A percentile compares a stretch with the other conserved stretches of the same genome.
Evolutionary conservation across 1,139 yeast genomes (phyloP).

Genomic region (Yamadazyma taylorii): DNA sequence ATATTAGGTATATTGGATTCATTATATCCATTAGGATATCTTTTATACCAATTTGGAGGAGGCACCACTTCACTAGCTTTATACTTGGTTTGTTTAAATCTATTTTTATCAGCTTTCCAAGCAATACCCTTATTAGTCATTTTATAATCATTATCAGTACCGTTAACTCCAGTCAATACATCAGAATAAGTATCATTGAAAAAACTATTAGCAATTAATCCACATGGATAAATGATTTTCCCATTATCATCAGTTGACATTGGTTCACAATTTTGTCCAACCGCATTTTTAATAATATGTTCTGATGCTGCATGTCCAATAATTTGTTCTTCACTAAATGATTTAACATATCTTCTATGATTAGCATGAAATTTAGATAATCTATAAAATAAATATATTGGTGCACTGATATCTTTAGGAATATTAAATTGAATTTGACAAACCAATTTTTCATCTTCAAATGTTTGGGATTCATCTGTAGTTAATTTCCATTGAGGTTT

Average conservation of each 20-base stretch:
- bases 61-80: conserved; percentile 63
- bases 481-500: conserved; percentile 58
- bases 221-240: conserved; percentile 70
- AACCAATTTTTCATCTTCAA: conserved; percentile 58
- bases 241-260: conserved; percentile 56
- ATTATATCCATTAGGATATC: conserved; percentile 70
- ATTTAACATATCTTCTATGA: conserved; percentile 90
- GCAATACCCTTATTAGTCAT: conserved; percentile 61
- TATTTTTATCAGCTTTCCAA: conserved; percentile 61
- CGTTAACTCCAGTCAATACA: conserved; percentile 38
- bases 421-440: conserved; percentile 78
- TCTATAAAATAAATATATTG: conserved; percentile 78
- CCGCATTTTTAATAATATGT: conserved; percentile 58
- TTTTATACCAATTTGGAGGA: conserved; percentile 72
- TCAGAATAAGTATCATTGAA: conserved; percentile 68
- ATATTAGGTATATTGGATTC: conserved; percentile 62
- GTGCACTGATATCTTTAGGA: conserved; percentile 73
- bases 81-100: conserved; percentile 62
- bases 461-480: conserved; percentile 49
- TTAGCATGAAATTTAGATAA: conserved; percentile 85
- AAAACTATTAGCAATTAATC: conserved; percentile 72
- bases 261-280: conserved; percentile 89
- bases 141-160: conserved; percentile 41
- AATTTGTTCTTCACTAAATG: conserved; percentile 87
- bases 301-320: conserved; percentile 69